Evolutionary conservation across 805 yeast species (phyloP).

Genomic region (Candida oleophila): DNA sequence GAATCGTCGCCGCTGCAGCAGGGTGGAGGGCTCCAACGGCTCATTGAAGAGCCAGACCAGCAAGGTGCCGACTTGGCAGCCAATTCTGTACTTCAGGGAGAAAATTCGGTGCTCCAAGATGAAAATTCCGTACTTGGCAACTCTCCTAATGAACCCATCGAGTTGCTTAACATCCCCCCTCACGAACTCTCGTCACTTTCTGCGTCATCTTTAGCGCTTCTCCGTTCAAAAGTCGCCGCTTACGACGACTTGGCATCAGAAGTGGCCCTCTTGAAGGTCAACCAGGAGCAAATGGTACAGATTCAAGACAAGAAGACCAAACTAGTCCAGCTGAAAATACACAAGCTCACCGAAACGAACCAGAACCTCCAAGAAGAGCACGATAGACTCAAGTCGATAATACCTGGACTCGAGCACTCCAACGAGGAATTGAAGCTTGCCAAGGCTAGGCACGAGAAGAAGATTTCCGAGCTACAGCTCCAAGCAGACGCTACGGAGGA

Average conservation of each 20-base stretch:
- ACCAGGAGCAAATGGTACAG: slow-evolving; percentile 32
- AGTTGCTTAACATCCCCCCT: not conserved
- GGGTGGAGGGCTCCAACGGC: not conserved
- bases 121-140: not conserved
- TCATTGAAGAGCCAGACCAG: not conserved
- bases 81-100: not conserved
- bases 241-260: slow-evolving; percentile 30
- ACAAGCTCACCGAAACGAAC: slow-evolving; percentile 13
- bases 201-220: slow-evolving; percentile 14
- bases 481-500: not conserved
- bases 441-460: slow-evolving; percentile 6
- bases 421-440: slow-evolving; percentile 9
- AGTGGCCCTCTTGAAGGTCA: slow-evolving; percentile 30
- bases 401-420: slow-evolving; percentile 15
- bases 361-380: slow-evolving; percentile 10
- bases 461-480: not conserved
- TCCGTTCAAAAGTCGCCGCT: slow-evolving; percentile 26
- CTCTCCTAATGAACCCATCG: not conserved
- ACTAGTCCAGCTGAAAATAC: slow-evolving; percentile 17
- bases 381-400: slow-evolving; percentile 12
- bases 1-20: slow-evolving; percentile 1
- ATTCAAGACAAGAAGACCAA: slow-evolving; percentile 23
- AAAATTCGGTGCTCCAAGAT: not conserved
- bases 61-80: not conserved
- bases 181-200: not conserved